phyloP scores from a whole-genome alignment of 176 grass and related monocot genomes.

The Zoysia pacifica region DNA sequence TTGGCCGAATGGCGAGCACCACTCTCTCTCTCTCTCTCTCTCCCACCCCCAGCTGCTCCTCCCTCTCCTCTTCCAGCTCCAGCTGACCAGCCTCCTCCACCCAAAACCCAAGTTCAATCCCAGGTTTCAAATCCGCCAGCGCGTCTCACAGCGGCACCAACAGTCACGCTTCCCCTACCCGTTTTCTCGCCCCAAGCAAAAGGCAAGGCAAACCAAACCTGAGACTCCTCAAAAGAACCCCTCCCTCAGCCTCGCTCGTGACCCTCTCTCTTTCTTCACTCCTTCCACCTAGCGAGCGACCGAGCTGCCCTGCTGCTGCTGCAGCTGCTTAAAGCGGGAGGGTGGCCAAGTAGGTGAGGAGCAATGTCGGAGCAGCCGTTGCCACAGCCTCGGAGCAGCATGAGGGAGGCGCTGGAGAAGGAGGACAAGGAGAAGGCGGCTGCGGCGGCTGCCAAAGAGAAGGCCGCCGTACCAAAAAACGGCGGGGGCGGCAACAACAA shows the following conservation, averaged over 20 bases:
- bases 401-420: slow-evolving; percentile 80
- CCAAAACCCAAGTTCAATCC: slow-evolving; percentile 52
- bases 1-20: slow-evolving; percentile 35
- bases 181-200: neutral
- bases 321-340: slow-evolving; percentile 33
- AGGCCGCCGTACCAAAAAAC: slow-evolving; percentile 30
- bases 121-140: slow-evolving; percentile 49
- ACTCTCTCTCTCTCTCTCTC: neutral
- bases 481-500: slow-evolving; percentile 40
- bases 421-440: slow-evolving; percentile 74
- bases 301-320: neutral
- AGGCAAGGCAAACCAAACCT: slow-evolving; percentile 18
- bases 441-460: slow-evolving; percentile 51
- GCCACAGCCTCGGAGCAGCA: slow-evolving; percentile 71
- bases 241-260: slow-evolving; percentile 17
- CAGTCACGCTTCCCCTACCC: neutral
- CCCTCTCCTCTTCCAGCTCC: neutral
- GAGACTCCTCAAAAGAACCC: slow-evolving; percentile 54
- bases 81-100: too few relatives aligned
- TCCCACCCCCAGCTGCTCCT: neutral
- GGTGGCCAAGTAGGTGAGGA: neutral
- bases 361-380: slow-evolving; percentile 69
- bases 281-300: neutral
- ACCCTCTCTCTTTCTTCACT: slow-evolving; percentile 22
- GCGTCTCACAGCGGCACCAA: slow-evolving; percentile 20